phyloP scores from a whole-genome alignment of 306 rosid species.

The Aeschynomene evenia region DNA sequence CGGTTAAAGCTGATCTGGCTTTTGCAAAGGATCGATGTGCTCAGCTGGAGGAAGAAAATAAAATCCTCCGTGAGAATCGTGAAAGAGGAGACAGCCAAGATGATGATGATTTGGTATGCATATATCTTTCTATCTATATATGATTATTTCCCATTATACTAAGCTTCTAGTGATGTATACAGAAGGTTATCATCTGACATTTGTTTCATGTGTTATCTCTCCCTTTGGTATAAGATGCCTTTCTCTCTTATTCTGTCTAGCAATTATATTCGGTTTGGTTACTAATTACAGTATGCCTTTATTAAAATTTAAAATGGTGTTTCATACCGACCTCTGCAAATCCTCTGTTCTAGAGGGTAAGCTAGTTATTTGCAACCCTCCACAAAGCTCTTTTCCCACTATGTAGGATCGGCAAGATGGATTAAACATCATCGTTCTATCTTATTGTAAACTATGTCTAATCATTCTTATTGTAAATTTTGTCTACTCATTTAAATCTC shows the following conservation, averaged over 20 bases:
- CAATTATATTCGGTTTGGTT: neutral
- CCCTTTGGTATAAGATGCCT: neutral
- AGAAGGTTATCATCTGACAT: conserved; percentile 19
- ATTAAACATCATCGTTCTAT: neutral
- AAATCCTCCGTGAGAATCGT: conserved; percentile 80
- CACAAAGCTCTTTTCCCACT: neutral
- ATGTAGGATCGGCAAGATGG: neutral
- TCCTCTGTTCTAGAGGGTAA: neutral
- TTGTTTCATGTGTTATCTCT: conserved; percentile 24
- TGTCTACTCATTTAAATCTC: neutral
- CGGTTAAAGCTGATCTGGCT: conserved; percentile 95
- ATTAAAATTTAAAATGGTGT: neutral
- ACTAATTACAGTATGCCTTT: conserved; percentile 5
- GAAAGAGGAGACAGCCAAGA: conserved; percentile 86
- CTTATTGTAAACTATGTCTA: neutral
- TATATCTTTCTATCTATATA: neutral
- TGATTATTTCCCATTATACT: neutral
- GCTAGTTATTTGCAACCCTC: neutral
- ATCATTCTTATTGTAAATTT: too few relatives aligned
- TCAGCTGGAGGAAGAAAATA: conserved; percentile 94
- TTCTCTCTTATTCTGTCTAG: neutral
- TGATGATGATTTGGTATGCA: conserved; percentile 90
- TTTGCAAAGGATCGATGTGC: conserved; percentile 98
- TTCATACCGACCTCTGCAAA: neutral
- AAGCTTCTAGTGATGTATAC: neutral